Percentiles rank a stretch among this genome's conserved stretches.
phyloP scores from a whole-genome alignment of 2,329 filamentous ascomycete species.

The Penicillium sp. region DNA sequence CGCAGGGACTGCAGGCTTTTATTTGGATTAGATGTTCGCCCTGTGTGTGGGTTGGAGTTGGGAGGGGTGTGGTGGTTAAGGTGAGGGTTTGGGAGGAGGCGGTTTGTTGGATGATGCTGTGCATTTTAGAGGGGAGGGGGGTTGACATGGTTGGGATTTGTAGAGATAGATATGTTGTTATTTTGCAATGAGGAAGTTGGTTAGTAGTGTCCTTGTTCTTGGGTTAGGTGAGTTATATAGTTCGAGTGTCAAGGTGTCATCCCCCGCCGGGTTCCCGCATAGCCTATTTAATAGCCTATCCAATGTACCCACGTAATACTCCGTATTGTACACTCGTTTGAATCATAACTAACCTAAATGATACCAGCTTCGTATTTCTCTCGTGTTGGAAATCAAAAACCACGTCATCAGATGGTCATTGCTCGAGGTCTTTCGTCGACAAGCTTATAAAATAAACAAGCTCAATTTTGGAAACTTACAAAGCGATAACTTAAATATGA shows the following conservation, averaged over 20 bases:
- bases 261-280: not conserved
- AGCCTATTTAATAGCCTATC: slow-evolving; percentile 5
- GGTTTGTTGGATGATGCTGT: not conserved
- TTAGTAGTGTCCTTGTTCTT: not conserved
- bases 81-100: slow-evolving; percentile 1
- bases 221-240: not conserved
- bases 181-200: not conserved
- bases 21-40: slow-evolving; percentile 43
- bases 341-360: no score
- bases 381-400: not conserved
- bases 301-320: not conserved
- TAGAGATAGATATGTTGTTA: not conserved
- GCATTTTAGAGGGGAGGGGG: not conserved
- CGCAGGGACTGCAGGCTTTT: slow-evolving; percentile 40
- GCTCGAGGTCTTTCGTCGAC: not conserved
- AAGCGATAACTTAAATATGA: no score
- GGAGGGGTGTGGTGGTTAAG: not conserved
- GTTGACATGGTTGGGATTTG: not conserved
- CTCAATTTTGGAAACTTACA: not conserved
- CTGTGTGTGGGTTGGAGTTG: slow-evolving; percentile 15
- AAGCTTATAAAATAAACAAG: not conserved
- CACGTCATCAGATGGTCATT: not conserved
- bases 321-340: not conserved
- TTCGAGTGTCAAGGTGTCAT: not conserved
- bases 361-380: not conserved